phyloP scores from a whole-genome alignment of 2,329 filamentous ascomycete species.

The Cladosporium sp. region DNA sequence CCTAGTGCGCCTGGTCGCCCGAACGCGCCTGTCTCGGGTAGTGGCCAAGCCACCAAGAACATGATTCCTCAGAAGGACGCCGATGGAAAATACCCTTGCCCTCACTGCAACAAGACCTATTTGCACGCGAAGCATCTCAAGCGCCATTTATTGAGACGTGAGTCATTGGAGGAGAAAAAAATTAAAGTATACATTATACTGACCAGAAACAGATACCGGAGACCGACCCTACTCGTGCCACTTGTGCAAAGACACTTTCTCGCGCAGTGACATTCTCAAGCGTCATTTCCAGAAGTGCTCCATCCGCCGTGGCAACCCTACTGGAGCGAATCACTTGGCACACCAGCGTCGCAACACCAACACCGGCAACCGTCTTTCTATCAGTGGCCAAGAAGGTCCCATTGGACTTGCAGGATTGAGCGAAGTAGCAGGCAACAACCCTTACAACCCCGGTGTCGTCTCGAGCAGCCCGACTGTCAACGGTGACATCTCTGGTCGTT shows the following conservation, averaged over 20 bases:
- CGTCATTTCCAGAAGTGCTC: slow-evolving; percentile 99
- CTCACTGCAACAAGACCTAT: slow-evolving; percentile 97
- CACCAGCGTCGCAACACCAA: slow-evolving; percentile 54
- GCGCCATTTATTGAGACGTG: slow-evolving; percentile 91
- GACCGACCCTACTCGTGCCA: slow-evolving; percentile 98
- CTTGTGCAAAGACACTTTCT: slow-evolving; percentile 96
- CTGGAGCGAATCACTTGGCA: slow-evolving; percentile 88
- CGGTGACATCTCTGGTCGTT: slow-evolving; percentile 47
- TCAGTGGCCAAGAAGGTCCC: slow-evolving; percentile 38
- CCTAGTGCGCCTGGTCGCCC: slow-evolving; percentile 87
- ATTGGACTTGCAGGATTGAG: slow-evolving; percentile 38
- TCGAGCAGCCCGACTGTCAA: slow-evolving; percentile 39
- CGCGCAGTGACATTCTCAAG: slow-evolving; percentile 95
- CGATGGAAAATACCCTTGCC: slow-evolving; percentile 96
- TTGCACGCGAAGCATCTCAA: slow-evolving; percentile 96
- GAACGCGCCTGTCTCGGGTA: slow-evolving; percentile 70
- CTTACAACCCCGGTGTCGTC: slow-evolving; percentile 33
- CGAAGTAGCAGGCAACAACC: slow-evolving; percentile 33
- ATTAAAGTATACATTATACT: slow-evolving; percentile 30
- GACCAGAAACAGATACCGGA: slow-evolving; percentile 72
- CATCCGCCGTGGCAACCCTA: slow-evolving; percentile 91
- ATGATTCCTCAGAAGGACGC: slow-evolving; percentile 92
- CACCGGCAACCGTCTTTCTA: slow-evolving; percentile 43
- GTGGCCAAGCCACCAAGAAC: slow-evolving; percentile 62
- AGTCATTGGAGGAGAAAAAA: slow-evolving; percentile 50